Evolutionary conservation across 2,329 filamentous ascomycete species (phyloP).

Genomic region (Verticillium tricorpus): DNA sequence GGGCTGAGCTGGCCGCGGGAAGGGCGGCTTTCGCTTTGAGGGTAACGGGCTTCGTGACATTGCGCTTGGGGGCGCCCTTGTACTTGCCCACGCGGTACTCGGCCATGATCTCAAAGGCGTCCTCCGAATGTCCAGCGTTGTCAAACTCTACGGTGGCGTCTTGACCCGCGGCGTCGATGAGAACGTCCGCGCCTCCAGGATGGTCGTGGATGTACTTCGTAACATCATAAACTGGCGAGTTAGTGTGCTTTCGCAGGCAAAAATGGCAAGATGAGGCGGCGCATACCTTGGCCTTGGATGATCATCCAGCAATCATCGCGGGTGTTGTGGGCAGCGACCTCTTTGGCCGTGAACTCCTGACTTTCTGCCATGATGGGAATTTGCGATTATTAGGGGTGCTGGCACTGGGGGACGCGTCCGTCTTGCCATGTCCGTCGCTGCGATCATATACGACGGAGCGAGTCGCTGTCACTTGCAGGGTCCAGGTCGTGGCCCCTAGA

Average conservation of each 20-base stretch:
- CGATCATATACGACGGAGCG: neutral
- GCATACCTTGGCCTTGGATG: conserved; percentile 49
- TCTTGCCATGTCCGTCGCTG: neutral
- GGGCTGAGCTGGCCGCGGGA: conserved; percentile 2
- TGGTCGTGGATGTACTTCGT: conserved; percentile 55
- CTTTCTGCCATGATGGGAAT: conserved; percentile 10
- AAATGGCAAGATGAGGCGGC: neutral
- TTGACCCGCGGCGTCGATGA: conserved; percentile 72
- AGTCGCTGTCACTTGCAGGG: neutral
- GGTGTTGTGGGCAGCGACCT: conserved; percentile 45
- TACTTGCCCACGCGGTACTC: conserved; percentile 31
- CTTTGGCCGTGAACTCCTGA: conserved; percentile 27
- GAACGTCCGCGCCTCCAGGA: conserved; percentile 71
- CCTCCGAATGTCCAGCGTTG: conserved; percentile 76
- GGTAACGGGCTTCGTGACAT: conserved; percentile 17
- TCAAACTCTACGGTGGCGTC: conserved; percentile 79
- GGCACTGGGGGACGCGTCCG: neutral
- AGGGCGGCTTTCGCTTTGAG: conserved; percentile 12
- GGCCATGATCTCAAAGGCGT: conserved; percentile 38
- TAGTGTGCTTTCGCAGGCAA: neutral
- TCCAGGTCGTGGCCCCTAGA: neutral
- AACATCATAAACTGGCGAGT: conserved; percentile 49
- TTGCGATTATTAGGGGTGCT: neutral
- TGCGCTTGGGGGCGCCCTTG: conserved; percentile 21
- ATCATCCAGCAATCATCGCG: conserved; percentile 48